Base-by-base conservation (phyloP, 106 monocot genomes). In the Apostasia shenzhenica region DNA sequence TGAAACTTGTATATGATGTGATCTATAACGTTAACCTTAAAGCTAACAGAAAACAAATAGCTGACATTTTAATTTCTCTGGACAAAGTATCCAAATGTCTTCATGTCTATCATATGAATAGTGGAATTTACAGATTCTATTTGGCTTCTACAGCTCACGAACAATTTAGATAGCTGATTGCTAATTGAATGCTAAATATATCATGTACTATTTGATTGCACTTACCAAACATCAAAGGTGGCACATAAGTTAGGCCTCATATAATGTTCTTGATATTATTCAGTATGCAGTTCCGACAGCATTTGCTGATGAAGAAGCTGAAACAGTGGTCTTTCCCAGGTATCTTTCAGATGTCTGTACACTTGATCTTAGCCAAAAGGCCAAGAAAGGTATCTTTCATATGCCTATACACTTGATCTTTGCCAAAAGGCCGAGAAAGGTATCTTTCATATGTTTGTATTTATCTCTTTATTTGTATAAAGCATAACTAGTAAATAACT, bases 301-400 rank as follows among this genome's bases (percentile, higher is more conserved):
- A 26, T 41, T 65, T 65, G 65, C 48, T 48, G 65, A 65, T 49
- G 65, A 65, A 48, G 65, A 65, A 65, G 65, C 48, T 48, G 65
- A 65, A 65, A 65, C 37, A 26, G 48, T 65, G 26, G 26, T 48
- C 6, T 65, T 65, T 65, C 65, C 65, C 14, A 65, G 65, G 65
- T 65, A 47, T 2, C 26, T 41, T 64, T 46, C 64, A 14, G 39
- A 47, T 65, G 65, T 2, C 65, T 48, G 14, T 59, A 6, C 65
- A 48, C n/a, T 48, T 65, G 9, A 48, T 26, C 48, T 48, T 48
- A 48, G 8, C 65, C 43, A 45, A 48, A 49, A 37, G 26, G 26
- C 5, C 14, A 65, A 8, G 48, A 7, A 65, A 37, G 47, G 4
- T 7, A 49, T 2, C 2, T 38, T 1, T 49, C 6, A 2, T 65